Conservation (phyloP, 2,329 filamentous ascomycete genomes). For the Corynespora cassiicola region DNA sequence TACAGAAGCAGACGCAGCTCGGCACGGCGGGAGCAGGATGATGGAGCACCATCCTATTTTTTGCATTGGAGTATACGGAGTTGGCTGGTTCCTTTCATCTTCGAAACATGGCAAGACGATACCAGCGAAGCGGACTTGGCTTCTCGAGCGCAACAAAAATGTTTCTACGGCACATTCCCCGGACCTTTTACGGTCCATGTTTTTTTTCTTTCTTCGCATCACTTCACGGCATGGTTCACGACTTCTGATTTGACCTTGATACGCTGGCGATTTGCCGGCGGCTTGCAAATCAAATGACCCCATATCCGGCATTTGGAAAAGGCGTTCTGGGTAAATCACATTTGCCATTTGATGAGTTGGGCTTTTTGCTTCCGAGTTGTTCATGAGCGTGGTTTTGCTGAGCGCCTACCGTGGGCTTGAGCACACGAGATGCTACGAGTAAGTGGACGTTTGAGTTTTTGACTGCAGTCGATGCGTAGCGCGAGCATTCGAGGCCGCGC, state of each 20-base stretch:
- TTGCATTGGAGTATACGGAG: conserved; percentile 32
- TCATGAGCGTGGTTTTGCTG: conserved; percentile 2
- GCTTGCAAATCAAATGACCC: conserved; percentile 6
- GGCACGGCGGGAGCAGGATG: conserved; percentile 45
- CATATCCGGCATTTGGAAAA: conserved; percentile 28
- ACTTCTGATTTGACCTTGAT: conserved; percentile 16
- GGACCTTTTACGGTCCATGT: conserved; percentile 3
- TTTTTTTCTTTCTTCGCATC: conserved; percentile 9
- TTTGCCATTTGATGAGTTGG: conserved; percentile 14
- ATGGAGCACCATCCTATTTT: conserved; percentile 9
- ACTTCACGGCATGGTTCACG: conserved; percentile 16
- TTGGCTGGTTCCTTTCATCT: conserved; percentile 19
- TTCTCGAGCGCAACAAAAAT: conserved; percentile 12
- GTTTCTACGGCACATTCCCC: conserved; percentile 8
- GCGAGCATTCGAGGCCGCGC: neutral
- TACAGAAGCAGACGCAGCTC: conserved; percentile 43
- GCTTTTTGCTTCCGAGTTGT: conserved; percentile 8
- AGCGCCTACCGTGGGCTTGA: neutral
- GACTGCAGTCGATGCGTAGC: neutral
- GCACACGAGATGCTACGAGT: neutral
- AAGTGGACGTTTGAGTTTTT: neutral
- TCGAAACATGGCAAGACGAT: conserved; percentile 17
- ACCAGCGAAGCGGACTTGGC: conserved; percentile 19
- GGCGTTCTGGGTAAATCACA: conserved; percentile 26
- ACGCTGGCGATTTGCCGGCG: conserved; percentile 6